Base-by-base conservation (phyloP, 257 asterid species). In the Coffea eugenioides region DNA sequence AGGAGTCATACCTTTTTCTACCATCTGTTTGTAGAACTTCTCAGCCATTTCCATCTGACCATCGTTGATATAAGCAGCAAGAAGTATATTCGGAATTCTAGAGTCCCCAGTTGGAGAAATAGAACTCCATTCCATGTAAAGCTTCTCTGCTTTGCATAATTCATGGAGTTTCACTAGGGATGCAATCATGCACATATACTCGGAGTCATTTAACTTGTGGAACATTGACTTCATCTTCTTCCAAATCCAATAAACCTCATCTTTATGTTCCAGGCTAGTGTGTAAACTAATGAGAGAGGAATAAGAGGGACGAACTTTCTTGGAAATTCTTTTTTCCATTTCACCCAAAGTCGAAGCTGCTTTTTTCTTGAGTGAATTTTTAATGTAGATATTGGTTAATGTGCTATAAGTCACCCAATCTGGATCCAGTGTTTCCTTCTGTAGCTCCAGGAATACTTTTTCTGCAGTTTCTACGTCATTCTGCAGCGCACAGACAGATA, bases 331-430 rank as follows among this genome's bases (percentile, higher is more conserved):
- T 80, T 89, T 89, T 91, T 96, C 99, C 98, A 96, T 96, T 78
- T 92, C 97, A 80, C 88, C 91, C 81, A 96, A 74, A 27, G 91
- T 77, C 6, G 86, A 81, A 74, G 84, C 90, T 11, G 99, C 99
- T 80, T 96, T 93, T 43, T 92, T 95, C 57, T 16, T 79, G 41
- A 90, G 90, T 7, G 96, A 92, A 78, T 85, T 91, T 85, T 90
- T 96, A 75, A 88, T 87, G 82, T 94, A 96, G 80, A 96, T 86
- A 86, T 85, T 92, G 65, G 97, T 82, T 88, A 96, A n/a, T 54
- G 96, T 92, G 90, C 98, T 96, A 86, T 91, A 88, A 4, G 99
- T 96, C 68, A 96, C 77, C 99, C 99, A 96, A 69, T 91, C 97
- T 3, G 98, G 97, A 79, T 90, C 92, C n/a, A 92, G 72, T 79